Evolutionary conservation across 768 basidiomycete genomes (phyloP), one percentile per base, ranked within the genome.

Genomic region (Mycena pura): DNA sequence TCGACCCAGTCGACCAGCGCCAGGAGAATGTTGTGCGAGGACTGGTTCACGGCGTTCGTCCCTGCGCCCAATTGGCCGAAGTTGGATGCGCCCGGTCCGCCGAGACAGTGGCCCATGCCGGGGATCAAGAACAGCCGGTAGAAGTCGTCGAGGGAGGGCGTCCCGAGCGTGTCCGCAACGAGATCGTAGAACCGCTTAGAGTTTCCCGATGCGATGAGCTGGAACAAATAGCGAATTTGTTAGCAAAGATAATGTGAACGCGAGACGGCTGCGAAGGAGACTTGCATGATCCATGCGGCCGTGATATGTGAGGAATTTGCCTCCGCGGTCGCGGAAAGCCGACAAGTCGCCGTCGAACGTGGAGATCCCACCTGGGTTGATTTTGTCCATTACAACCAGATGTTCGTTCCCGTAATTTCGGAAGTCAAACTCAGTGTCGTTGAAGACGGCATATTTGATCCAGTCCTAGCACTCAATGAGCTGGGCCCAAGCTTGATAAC

Each of bases 231-330:
- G n/a, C n/a, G n/a, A n/a, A n/a, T n/a, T n/a, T n/a, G n/a, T n/a
- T n/a, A n/a, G n/a, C n/a, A n/a, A 7, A 38, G 40, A 41, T n/a
- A 15, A n/a, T 19, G 17, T 41, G 40, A 13, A 22, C 14, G 40
- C 19, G n/a, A 38, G n/a, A 38, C n/a, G 36, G n/a, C 19, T 17
- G 40, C 10, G 9, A 41, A 21, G 44, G 17, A 29, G 28, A 40
- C 43, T 29, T 38, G 49, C 56, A 21, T 45, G 38, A 22, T 57
- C 56, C 31, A 48, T 48, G 10, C 56, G 56, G n/a, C 70, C 69
- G 41, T 65, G 68, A 45, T 68, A 73, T 24, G 68, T 69, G 22
- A 73, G 58, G 29, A 71, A 52, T 53, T 71, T 73, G 9, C 72
- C 70, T 11, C 71, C 71, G 6, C 64, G 63, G 36, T 58, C 63